phyloP scores from a whole-genome alignment of 768 basidiomycete species.

The Astraeus odoratus region DNA sequence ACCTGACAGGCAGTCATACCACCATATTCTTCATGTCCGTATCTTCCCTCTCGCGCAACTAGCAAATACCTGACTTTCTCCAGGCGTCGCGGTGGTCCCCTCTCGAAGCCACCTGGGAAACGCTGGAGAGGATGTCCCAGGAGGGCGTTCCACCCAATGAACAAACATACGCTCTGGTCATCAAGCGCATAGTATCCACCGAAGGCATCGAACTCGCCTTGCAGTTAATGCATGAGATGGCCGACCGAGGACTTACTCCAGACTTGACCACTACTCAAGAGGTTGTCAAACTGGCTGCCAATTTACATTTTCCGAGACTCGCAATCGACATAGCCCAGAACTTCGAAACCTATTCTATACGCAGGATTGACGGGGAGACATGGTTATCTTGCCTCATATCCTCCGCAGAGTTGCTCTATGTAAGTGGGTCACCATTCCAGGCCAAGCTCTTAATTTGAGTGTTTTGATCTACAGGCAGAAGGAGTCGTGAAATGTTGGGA shows the following conservation, averaged over 20 bases:
- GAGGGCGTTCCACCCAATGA: slow-evolving; percentile 43
- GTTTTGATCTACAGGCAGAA: slow-evolving; percentile 41
- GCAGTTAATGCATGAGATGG: slow-evolving; percentile 55
- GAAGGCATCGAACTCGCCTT: slow-evolving; percentile 63
- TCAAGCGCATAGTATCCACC: slow-evolving; percentile 37
- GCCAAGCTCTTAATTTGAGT: not conserved
- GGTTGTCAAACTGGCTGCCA: slow-evolving; percentile 49
- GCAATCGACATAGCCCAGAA: slow-evolving; percentile 63
- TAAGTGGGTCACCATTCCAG: slow-evolving; percentile 33
- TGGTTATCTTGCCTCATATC: slow-evolving; percentile 67
- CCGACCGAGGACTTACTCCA: slow-evolving; percentile 41
- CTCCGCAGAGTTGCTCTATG: slow-evolving; percentile 60
- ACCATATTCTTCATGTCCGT: slow-evolving; percentile 53
- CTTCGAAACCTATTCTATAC: slow-evolving; percentile 50
- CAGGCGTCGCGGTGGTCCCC: slow-evolving; percentile 41
- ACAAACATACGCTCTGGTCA: slow-evolving; percentile 46
- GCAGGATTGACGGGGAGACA: slow-evolving; percentile 42
- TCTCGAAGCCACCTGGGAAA: slow-evolving; percentile 36
- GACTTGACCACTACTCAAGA: slow-evolving; percentile 42
- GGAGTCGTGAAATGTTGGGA: slow-evolving; percentile 63
- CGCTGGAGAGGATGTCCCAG: slow-evolving; percentile 51
- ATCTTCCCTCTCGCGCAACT: not conserved
- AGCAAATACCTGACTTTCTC: slow-evolving; percentile 8
- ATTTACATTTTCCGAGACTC: slow-evolving; percentile 50
- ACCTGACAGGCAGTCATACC: slow-evolving; percentile 47